Base-by-base conservation (phyloP, 306 rosid genomes). In the Ammopiptanthus mongolicus region DNA sequence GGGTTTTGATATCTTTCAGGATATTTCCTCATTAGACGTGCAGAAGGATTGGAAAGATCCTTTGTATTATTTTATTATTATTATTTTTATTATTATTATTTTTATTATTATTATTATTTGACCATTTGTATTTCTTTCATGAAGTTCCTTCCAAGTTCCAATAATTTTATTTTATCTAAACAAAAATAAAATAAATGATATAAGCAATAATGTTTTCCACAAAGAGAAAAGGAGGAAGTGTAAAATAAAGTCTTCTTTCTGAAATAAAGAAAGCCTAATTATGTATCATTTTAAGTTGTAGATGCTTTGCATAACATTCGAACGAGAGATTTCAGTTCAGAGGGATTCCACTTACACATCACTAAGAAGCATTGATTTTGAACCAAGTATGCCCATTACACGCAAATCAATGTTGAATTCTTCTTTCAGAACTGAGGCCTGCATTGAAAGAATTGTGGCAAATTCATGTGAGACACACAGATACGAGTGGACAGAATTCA, bases 401-500 rank as follows among this genome's bases (percentile, higher is more conserved):
- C 97, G 98, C 80, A 95, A 80, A 80, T 91, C 98, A 80, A 95
- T 95, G 87, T 95, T 91, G 51, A 90, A 92, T 69, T 95, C 92
- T 88, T 95, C 97, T 90, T 95, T 95, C 75, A 95, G 88, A 51
- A 79, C 70, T 34, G 97, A 91, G 12, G 97, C 87, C 98, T 91
- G 84, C 75, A 83, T 77, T 67, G 69, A 53, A 47, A 60, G 31
- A 39, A 23, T 8, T 74, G 29, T 9, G 14, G 13, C 4, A 41
- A 41, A 41, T 41, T 41, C 47, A 41, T 41, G 11, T 41, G 47
- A 41, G 14, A 11, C 10, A 15, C 42, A 31, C 28, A 52, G 48
- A 17, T 52, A 70, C 23, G 22, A 19, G 8, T 47, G 29, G 50
- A 18, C 51, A 74, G 15, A 61, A 18, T 33, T 22, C 18, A 74